Conservation (phyloP, 2,329 filamentous ascomycete species). For the Cucurbitaria berberidis region DNA sequence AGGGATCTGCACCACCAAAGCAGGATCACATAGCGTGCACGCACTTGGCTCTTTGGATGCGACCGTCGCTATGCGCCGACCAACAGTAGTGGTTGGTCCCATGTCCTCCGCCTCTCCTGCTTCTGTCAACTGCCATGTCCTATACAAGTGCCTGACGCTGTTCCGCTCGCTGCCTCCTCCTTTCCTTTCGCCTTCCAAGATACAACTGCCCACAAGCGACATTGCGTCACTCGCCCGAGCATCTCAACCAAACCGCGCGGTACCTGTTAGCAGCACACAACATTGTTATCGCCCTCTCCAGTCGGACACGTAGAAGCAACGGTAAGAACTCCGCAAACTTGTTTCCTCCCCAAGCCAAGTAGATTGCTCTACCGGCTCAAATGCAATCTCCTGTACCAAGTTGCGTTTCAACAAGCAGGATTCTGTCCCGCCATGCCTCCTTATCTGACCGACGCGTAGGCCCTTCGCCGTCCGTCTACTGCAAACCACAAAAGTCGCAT, state of each 20-base stretch:
- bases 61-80: background rate
- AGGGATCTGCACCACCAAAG: background rate
- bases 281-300: slow-evolving; percentile 10
- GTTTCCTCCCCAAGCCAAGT: background rate
- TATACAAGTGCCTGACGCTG: slow-evolving; percentile 1
- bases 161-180: slow-evolving; percentile 5
- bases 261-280: no score
- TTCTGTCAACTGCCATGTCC: background rate
- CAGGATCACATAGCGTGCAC: background rate
- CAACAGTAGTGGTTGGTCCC: slow-evolving; percentile 2
- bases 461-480: slow-evolving; percentile 13
- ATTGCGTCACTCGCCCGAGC: slow-evolving; percentile 15
- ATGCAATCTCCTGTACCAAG: background rate
- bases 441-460: slow-evolving; percentile 22
- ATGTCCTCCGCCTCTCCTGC: slow-evolving; percentile 11
- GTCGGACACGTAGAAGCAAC: slow-evolving; percentile 14
- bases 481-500: slow-evolving; percentile 15
- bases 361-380: background rate
- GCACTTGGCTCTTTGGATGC: background rate
- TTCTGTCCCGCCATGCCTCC: slow-evolving; percentile 3
- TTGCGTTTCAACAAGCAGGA: background rate
- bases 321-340: slow-evolving; percentile 17
- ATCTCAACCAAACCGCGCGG: no score
- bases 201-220: no score
- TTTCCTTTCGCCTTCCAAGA: no score